Base-by-base conservation (phyloP, 345 rosid genomes). In the Citrus trifoliata region DNA sequence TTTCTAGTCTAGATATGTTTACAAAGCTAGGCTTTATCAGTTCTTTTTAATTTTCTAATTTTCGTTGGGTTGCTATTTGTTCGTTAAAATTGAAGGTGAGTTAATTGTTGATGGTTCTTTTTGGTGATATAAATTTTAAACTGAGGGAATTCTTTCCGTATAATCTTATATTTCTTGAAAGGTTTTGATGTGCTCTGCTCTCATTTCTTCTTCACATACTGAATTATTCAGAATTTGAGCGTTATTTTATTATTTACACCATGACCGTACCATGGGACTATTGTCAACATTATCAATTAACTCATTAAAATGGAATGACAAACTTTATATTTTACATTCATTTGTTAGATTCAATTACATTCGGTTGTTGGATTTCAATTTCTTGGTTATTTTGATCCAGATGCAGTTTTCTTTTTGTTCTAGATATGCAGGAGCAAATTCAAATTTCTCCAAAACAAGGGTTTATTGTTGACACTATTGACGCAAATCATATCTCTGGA, bases 401-500 rank as follows among this genome's bases (percentile, higher is more conserved):
- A 7, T 27, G 22, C 25, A 9, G 32, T n/a, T 67, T 37, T 25
- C 32, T 22, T 37, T 56, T n/a, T n/a, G 10, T 33, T 37, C 33
- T 21, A 76, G 55, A 71, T 71, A 84, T 87, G 89, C 84, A 77
- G 71, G 82, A 78, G 27, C 70, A 66, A 22, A 30, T 72, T 56
- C 53, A 65, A 65, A 70, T 69, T 13, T 72, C 81, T 74, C 80
- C 80, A 21, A 78, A 76, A 58, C 67, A 55, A 72, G 89, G 70
- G 62, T 73, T 24, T 80, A 53, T 80, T 4, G 79, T 78, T 33
- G 95, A 92, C 74, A 70, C 32, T 7, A 83, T 83, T 74, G 93
- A 87, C 82, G 77, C 78, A 9, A 90, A 88, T 83, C 80, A 83
- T 77, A 84, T 92, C 4, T 86, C 91, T 14, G 90, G 90, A 67